Base-by-base conservation (phyloP, 2,329 filamentous ascomycete species). In the Colletotrichum australisinense region DNA sequence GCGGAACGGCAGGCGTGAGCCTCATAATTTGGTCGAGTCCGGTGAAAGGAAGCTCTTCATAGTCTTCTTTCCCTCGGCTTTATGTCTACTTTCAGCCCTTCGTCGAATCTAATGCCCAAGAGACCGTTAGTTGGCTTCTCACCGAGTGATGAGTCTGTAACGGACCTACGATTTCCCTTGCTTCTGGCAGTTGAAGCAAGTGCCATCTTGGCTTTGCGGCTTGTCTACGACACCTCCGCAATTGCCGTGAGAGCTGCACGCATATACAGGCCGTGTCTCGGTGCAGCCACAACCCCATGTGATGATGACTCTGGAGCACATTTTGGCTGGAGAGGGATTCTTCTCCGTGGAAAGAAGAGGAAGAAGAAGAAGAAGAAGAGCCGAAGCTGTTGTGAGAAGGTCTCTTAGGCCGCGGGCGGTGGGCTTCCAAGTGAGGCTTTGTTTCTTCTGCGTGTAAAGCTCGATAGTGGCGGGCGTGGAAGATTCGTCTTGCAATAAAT, bases 121-220 rank as follows among this genome's bases (percentile, higher is more conserved):
- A n/a, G 12, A n/a, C 46, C 30, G 57, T 68, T 26, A 63, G 66
- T 35, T 19, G 66, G 30, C 11, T 30, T 42, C 38, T 49, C 22
- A n/a, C 22, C 22, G 28, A 62, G 38, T 42, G 8, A 55, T 55
- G 58, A 57, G 46, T 14, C 42, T 52, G 64, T 59, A 53, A 74
- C 74, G 70, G 55, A 75, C 72, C 74, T 75, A 75, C 72, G 69
- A 56, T 66, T 42, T 58, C 7, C 72, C 72, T 24, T 64, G 46
- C n/a, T 26, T 22, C 49, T 72, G 65, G 62, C 72, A 74, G 14
- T 38, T 53, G 35, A 57, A 66, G 38, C 74, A 74, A 46, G 56
- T 42, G 9, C 64, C 46, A 30, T 53, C 42, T 28, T 63, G 38
- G 11, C 55, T 53, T 12, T 35, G 49, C 22, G 67, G 64, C 49